A percentile compares a stretch with the other conserved stretches of the same genome.
phyloP scores from a whole-genome alignment of 345 rosid species.

The Abelmoschus esculentus region DNA sequence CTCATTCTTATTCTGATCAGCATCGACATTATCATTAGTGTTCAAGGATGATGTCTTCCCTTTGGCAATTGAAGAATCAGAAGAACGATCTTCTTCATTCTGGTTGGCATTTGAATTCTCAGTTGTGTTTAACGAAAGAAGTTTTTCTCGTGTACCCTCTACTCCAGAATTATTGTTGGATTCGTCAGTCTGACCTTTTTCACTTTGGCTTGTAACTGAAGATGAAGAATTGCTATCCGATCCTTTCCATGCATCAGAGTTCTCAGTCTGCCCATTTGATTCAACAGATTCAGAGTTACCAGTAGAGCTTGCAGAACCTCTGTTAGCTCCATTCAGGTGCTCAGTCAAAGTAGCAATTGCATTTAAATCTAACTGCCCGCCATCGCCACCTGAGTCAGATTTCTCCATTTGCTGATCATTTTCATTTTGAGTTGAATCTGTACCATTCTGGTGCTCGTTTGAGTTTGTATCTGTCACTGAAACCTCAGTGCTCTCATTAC shows the following conservation, averaged over 20 bases:
- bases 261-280: constrained; percentile 20
- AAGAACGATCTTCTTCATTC: not conserved
- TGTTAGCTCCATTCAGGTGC: constrained; percentile 21
- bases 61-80: constrained; percentile 20
- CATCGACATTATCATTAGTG: constrained; percentile 19
- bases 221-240: not conserved
- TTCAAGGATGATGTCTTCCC: constrained; percentile 18
- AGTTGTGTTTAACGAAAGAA: constrained; percentile 12
- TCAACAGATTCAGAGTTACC: constrained; percentile 18
- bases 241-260: constrained; percentile 6
- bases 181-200: not conserved
- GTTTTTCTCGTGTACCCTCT: constrained; percentile 22
- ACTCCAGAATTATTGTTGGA: constrained; percentile 16
- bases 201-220: constrained; percentile 10
- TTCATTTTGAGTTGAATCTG: constrained; percentile 24
- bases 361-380: constrained; percentile 28
- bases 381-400: constrained; percentile 23
- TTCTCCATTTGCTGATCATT: constrained; percentile 30
- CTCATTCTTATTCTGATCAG: constrained; percentile 6
- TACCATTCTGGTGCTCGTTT: constrained; percentile 16
- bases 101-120: constrained; percentile 10
- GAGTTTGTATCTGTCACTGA: constrained; percentile 16
- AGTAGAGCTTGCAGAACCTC: constrained; percentile 23
- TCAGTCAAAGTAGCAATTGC: constrained; percentile 21
- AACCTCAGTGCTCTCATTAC: constrained; percentile 17